Base-by-base conservation (phyloP, 306 rosid species). In the Trichosanthes truncata region DNA sequence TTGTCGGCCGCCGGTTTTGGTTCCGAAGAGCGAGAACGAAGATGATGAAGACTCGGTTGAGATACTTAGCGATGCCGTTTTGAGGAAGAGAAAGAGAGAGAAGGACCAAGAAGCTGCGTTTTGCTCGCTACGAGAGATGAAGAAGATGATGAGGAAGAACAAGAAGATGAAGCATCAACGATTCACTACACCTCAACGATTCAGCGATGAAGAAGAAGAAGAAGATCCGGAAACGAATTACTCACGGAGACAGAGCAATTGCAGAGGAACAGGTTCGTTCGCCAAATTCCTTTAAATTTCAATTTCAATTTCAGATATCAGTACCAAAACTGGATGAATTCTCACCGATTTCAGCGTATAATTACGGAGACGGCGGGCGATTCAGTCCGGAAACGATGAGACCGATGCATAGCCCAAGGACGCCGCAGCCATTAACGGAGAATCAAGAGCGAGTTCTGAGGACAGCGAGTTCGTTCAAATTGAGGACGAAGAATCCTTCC, bases 21-120 rank as follows among this genome's bases (percentile, higher is more conserved):
- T 40, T 21, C 75, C 52, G 0, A 68, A 68, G 25, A 68, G 9
- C 68, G 96, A 90, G 75, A 79, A 87, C 82, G 97, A 91, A 84
- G 97, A 92, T 3, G 73, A 66, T 18, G 94, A 85, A 49, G 97
- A 92, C 82, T 77, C 73, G 23, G 31, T 72, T 4, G 29, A 2
- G 6, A 25, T 21, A 14, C 10, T 72, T 5, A 2, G 41, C 25
- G 14, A 12, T 9, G 38, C 2, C 8, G 10, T 4, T 41, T 43
- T 6, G 20, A 17, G 26, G 51, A 41, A 41, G 53, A 66, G 74
- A 38, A 66, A 3, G 9, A n/a, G 74, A 18, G 15, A 66, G 15
- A 66, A 36, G 38, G 48, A 66, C 1, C 11, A 65, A 7, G 26
- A 65, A 35, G 13, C 25, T 4, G 48, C 26, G 2, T 26, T 4